Evolutionary conservation across 352 stramenopile genomes (phyloP).

Genomic region (Hyaloperonospora arabidopsidis): DNA sequence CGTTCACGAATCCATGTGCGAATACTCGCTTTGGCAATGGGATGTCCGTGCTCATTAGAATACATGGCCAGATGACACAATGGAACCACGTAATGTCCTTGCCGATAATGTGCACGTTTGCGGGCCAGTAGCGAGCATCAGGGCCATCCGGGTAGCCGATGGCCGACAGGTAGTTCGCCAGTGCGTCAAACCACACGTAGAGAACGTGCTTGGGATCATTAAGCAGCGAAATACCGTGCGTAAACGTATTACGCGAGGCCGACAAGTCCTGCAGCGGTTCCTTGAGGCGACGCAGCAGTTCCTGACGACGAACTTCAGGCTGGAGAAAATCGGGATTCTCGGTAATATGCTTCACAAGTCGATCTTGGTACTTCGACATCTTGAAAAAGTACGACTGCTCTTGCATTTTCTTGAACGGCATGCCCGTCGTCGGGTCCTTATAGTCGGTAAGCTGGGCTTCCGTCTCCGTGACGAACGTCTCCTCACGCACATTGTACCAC

Average conservation of each 20-base stretch:
- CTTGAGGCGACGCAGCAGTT: constrained; percentile 90
- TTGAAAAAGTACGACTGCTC: constrained; percentile 99
- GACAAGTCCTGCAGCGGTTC: constrained; percentile 94
- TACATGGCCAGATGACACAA: constrained; percentile 98
- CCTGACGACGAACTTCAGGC: constrained; percentile 90
- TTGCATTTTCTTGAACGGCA: constrained; percentile 94
- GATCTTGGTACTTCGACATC: constrained; percentile 96
- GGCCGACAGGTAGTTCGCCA: constrained; percentile 97
- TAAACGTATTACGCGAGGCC: constrained; percentile 95
- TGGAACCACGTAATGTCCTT: constrained; percentile 99
- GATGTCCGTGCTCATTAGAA: constrained; percentile 95
- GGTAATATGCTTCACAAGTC: constrained; percentile 93
- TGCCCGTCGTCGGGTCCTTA: constrained; percentile 90
- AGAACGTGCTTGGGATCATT: constrained; percentile 95
- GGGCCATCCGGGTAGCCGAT: constrained; percentile 89
- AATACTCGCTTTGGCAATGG: constrained; percentile 92
- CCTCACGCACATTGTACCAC: constrained; percentile 99
- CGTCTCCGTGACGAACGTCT: constrained; percentile 97
- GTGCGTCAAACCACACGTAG: constrained; percentile 99
- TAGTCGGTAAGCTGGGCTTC: constrained; percentile 93
- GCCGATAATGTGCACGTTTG: constrained; percentile 84
- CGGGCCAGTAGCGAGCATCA: constrained; percentile 72
- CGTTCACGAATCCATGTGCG: constrained; percentile 97
- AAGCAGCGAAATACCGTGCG: constrained; percentile 89
- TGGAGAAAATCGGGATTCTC: constrained; percentile 94